Evolutionary conservation across 2,329 filamentous ascomycete species (phyloP).

Genomic region (Sclerotinia sclerotiorum): DNA sequence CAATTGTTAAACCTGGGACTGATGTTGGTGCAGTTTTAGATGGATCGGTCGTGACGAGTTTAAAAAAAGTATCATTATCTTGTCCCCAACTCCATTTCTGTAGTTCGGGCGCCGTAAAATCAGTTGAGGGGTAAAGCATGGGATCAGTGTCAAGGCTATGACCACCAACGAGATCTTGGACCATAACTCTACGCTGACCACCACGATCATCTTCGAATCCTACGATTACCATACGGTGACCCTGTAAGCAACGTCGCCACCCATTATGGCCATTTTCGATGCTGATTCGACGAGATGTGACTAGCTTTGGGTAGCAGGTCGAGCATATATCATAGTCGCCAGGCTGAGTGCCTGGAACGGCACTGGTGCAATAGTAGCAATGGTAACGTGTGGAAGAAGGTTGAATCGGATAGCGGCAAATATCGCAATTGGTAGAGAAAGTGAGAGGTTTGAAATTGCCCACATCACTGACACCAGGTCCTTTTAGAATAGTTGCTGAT

Average conservation of each 20-base stretch:
- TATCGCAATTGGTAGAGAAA: slow-evolving; percentile 75
- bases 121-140: slow-evolving; percentile 25
- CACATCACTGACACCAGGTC: slow-evolving; percentile 48
- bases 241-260: slow-evolving; percentile 78
- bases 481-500: slow-evolving; percentile 50
- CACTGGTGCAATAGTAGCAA: slow-evolving; percentile 70
- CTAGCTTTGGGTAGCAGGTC: slow-evolving; percentile 71
- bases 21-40: slow-evolving; percentile 43
- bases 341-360: slow-evolving; percentile 47
- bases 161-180: slow-evolving; percentile 77
- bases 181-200: slow-evolving; percentile 66
- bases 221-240: slow-evolving; percentile 82
- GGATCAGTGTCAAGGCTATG: slow-evolving; percentile 61
- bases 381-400: slow-evolving; percentile 72
- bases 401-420: slow-evolving; percentile 72
- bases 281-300: slow-evolving; percentile 63
- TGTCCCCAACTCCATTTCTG: slow-evolving; percentile 55
- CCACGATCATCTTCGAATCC: slow-evolving; percentile 69
- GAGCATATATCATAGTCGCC: slow-evolving; percentile 89
- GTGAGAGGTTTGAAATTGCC: slow-evolving; percentile 64
- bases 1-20: slow-evolving; percentile 30
- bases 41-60: slow-evolving; percentile 54
- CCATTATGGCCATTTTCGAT: slow-evolving; percentile 74
- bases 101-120: slow-evolving; percentile 40
- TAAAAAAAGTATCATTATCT: slow-evolving; percentile 43